Evolutionary conservation across 176 grass and related monocot species (phyloP), one percentile per base, ranked within the genome.

Genomic region (Luzula sylvatica): DNA sequence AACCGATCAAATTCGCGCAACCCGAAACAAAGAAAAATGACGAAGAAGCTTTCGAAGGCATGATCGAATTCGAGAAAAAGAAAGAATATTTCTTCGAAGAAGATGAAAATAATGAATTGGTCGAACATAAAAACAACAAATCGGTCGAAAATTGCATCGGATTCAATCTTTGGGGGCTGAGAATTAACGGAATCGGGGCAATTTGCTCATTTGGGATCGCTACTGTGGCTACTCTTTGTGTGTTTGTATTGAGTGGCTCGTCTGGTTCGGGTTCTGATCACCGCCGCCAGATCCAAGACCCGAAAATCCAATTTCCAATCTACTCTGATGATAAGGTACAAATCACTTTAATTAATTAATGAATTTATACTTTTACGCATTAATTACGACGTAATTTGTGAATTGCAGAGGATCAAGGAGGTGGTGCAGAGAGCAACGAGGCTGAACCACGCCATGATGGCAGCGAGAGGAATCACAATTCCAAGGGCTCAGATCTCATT

Each of bases 131-230:
- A 35, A 61, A 42, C 64, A 42, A 25, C 3, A 28, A 29, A 40
- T 25, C 15, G 2, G 12, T 22, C 3, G 49, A 56, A 8, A 68
- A 83, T 14, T 76, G 67, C 56, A 23, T 42, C 27, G 76, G 78
- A 2, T 72, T 75, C 44, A 46, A 20, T 3, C 4, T 78, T 1
- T 69, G 85, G 52, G 70, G 63, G 46, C 69, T 79, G 62, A 66
- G 65, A 35, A 46, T 79, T 53, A 58, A 67, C 1, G 77, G 90
- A 5, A 77, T 79, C 17, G 84, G 86, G 16, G 82, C 86, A 6
- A 63, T 98, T 15, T 98, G 93, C 71, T 98, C 86, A 1, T 67
- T 92, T 14, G 93, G 85, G 50, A 71, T 88, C 11, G 85, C 74
- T 3, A 82, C 84, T 12, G 84, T 84, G 24, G 78, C 90, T 25